These are phyloP conservation scores for Phytophthora cryptogea DNA, from an alignment of 352 stramenopile species.

Conservation along the genomic window DNA sequence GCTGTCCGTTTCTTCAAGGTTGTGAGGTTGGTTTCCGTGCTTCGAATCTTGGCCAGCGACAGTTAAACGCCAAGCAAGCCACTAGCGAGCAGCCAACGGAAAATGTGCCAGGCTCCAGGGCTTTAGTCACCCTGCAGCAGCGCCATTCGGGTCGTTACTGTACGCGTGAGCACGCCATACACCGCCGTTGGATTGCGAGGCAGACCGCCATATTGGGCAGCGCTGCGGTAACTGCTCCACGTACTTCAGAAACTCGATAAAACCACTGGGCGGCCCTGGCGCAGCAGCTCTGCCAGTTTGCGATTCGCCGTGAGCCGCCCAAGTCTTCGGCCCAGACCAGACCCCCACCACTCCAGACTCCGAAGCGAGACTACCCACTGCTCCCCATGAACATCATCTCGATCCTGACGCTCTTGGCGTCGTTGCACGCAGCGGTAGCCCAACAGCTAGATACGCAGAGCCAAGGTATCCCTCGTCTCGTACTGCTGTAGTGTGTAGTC, in stretches of 20 bases:
- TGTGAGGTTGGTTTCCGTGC: conserved; percentile 12
- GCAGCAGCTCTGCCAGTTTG: conserved; percentile 13
- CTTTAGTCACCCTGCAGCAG: background rate
- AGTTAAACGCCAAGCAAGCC: conserved; percentile 14
- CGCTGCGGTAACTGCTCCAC: conserved; percentile 10
- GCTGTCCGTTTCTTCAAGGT: conserved; percentile 16
- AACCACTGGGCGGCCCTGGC: conserved; percentile 13
- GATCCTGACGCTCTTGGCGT: conserved; percentile 23
- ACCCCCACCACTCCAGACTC: conserved; percentile 13
- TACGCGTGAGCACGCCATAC: background rate
- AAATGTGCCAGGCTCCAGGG: background rate
- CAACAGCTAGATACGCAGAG: conserved; percentile 15
- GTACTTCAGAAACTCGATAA: conserved; percentile 9
- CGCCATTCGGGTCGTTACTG: conserved; percentile 11
- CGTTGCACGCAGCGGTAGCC: conserved; percentile 14
- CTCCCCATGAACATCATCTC: conserved; percentile 22
- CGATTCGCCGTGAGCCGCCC: conserved; percentile 19
- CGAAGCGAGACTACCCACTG: conserved; percentile 3
- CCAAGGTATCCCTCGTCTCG: conserved; percentile 4
- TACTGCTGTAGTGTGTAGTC: background rate
- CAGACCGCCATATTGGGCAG: conserved; percentile 12
- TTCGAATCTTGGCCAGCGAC: conserved; percentile 4
- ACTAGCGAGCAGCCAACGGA: background rate
- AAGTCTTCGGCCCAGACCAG: conserved; percentile 22
- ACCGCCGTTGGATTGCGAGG: conserved; percentile 4